Base-by-base conservation (phyloP, 2,329 filamentous ascomycete species). In the Venturia aucupariae region DNA sequence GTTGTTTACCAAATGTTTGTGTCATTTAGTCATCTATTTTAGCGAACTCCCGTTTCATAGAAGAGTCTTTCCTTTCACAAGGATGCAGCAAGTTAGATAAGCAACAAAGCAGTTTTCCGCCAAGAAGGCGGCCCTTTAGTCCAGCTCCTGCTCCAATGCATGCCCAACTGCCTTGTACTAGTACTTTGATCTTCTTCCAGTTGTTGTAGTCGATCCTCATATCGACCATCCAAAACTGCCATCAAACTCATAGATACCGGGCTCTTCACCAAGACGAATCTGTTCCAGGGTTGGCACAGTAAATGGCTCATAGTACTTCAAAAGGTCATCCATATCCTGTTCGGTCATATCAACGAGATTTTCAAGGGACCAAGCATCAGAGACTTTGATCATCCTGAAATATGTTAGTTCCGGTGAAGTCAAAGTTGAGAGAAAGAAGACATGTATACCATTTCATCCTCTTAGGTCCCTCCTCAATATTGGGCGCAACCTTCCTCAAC, bases 321-420 rank as follows among this genome's bases (percentile, higher is more conserved):
- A 77, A n/a, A 97, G 79, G 64, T 82, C 83, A 64, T 90, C 86
- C 89, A 97, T 96, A 70, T 82, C 92, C 70, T 88, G 84, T 61
- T 94, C 90, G 24, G 84, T 85, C 82, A 97, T 86, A 41, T 84
- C 83, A 69, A 90, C 92, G 69, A 97, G 84, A 67, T 97, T 89
- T 67, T 95, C 88, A 74, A 95, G 85, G 63, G 82, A 87, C 81
- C 93, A 97, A 42, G 86, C 82, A 70, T 97, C 91, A 77, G 92
- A 97, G 42, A 97, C 90, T 68, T 85, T 88, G 60, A 87, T 91
- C 90, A 97, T 97, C 92, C 89, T 91, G 67, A 24, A 51, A 8
- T 68, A 67, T 24, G 63, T 64, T 41, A 35, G n/a, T 7, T 62
- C 11, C 15, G 11, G 38, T 17, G 10, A 1, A 51, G 22, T 22